Conservation (phyloP, 257 asterid genomes). For the Nyctanthes arbortristis region DNA sequence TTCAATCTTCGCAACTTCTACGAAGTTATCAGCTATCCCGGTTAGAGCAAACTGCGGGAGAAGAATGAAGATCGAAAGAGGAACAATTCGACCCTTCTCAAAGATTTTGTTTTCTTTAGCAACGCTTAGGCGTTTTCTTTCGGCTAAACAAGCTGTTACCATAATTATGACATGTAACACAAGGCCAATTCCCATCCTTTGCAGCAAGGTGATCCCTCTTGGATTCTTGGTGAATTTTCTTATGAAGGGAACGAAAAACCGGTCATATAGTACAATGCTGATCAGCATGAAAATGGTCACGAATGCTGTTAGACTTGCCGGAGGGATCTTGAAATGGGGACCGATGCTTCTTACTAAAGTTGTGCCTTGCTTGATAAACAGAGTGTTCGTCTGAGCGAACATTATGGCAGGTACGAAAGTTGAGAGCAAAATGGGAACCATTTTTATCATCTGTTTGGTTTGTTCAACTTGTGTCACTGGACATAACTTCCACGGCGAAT, state of each 20-base stretch:
- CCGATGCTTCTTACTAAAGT: slow-evolving; percentile 49
- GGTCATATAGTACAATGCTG: slow-evolving; percentile 55
- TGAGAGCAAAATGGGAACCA: slow-evolving; percentile 56
- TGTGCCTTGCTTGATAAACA: slow-evolving; percentile 73
- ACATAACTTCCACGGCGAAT: slow-evolving; percentile 49
- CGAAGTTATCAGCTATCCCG: slow-evolving; percentile 62
- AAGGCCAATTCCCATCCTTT: slow-evolving; percentile 63
- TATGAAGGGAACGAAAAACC: slow-evolving; percentile 44
- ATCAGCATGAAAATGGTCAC: slow-evolving; percentile 63
- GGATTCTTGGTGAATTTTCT: slow-evolving; percentile 59
- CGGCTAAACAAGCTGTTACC: slow-evolving; percentile 44
- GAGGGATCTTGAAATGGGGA: slow-evolving; percentile 54
- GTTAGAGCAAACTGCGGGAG: slow-evolving; percentile 59
- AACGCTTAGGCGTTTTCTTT: slow-evolving; percentile 45
- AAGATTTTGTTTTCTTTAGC: slow-evolving; percentile 36
- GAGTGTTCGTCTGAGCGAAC: slow-evolving; percentile 54
- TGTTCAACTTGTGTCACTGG: slow-evolving; percentile 75
- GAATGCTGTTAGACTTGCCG: slow-evolving; percentile 63
- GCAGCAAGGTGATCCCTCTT: slow-evolving; percentile 59
- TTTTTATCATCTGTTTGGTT: slow-evolving; percentile 68
- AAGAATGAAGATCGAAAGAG: slow-evolving; percentile 59
- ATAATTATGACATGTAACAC: slow-evolving; percentile 48
- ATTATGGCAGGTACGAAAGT: slow-evolving; percentile 67
- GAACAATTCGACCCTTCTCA: slow-evolving; percentile 34
- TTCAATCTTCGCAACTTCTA: slow-evolving; percentile 71